phyloP scores from a whole-genome alignment of 2,329 filamentous ascomycete genomes.

The Lasiodiplodia sp. region DNA sequence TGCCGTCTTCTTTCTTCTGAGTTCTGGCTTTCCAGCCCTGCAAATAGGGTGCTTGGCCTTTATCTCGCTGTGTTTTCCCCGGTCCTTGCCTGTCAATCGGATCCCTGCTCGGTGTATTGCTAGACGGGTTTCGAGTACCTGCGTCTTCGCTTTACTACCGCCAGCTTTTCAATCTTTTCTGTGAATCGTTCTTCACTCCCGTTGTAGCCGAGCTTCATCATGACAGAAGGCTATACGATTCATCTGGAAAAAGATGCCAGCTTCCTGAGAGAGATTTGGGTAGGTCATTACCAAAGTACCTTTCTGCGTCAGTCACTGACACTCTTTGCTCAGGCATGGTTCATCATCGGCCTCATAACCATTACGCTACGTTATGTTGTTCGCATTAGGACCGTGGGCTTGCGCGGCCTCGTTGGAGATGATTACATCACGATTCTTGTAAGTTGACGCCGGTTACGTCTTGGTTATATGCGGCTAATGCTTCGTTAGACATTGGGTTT shows the following conservation, averaged over 20 bases:
- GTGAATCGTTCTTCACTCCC: neutral
- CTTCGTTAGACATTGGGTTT: conserved; percentile 35
- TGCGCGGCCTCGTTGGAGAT: conserved; percentile 49
- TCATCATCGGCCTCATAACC: conserved; percentile 42
- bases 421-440: conserved; percentile 49
- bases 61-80: neutral
- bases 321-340: conserved; percentile 31
- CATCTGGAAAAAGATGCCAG: conserved; percentile 7
- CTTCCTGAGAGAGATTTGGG: conserved; percentile 19
- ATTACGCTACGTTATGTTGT: conserved; percentile 46
- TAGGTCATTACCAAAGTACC: neutral
- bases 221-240: neutral
- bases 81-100: neutral
- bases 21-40: neutral
- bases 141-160: neutral
- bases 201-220: neutral
- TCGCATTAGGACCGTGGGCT: conserved; percentile 48
- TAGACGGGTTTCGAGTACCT: neutral
- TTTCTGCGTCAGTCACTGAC: neutral
- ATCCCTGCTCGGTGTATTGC: neutral
- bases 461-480: neutral
- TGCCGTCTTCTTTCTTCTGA: neutral
- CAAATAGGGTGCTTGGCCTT: neutral
- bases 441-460: neutral
- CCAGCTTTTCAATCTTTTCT: neutral